These are phyloP conservation scores for Termitomyces sp. DNA, from an alignment of 768 basidiomycete genomes.

Conservation along the genomic window DNA sequence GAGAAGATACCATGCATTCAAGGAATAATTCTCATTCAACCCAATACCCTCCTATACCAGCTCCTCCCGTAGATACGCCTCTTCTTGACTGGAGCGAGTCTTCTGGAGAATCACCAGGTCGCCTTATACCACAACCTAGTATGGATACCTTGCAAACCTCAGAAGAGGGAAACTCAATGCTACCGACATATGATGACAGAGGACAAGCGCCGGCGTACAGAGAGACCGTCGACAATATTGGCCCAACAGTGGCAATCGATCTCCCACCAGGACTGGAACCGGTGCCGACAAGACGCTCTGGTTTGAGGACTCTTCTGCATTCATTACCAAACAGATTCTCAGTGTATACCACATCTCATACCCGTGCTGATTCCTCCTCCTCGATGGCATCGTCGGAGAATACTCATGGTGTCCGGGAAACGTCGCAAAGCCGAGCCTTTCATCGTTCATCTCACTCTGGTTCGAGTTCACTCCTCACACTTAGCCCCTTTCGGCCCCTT, in stretches of 20 bases:
- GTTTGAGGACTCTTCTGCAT: constrained; percentile 42
- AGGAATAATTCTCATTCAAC: constrained; percentile 26
- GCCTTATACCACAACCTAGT: constrained; percentile 22
- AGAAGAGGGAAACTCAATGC: constrained; percentile 26
- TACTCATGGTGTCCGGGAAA: constrained; percentile 20
- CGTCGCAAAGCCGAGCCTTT: constrained; percentile 21
- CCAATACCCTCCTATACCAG: constrained; percentile 35
- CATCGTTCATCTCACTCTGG: constrained; percentile 30
- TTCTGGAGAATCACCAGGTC: constrained; percentile 20
- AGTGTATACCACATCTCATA: constrained; percentile 18
- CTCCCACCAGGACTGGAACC: constrained; percentile 11
- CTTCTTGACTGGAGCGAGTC: constrained; percentile 33
- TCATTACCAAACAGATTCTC: constrained; percentile 32
- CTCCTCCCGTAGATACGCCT: constrained; percentile 38
- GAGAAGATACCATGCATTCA: constrained; percentile 27
- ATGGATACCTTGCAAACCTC: constrained; percentile 27
- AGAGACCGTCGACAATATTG: constrained; percentile 38
- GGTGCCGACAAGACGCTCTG: constrained; percentile 34
- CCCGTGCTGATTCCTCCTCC: constrained; percentile 26
- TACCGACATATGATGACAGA: constrained; percentile 22
- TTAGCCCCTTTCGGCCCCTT: constrained; percentile 46
- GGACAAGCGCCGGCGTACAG: constrained; percentile 71
- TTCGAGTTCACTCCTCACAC: constrained; percentile 32
- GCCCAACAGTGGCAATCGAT: constrained; percentile 6
- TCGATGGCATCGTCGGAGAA: constrained; percentile 22